phyloP scores from a whole-genome alignment of 805 yeast genomes.

The Starmera pachycereana region DNA sequence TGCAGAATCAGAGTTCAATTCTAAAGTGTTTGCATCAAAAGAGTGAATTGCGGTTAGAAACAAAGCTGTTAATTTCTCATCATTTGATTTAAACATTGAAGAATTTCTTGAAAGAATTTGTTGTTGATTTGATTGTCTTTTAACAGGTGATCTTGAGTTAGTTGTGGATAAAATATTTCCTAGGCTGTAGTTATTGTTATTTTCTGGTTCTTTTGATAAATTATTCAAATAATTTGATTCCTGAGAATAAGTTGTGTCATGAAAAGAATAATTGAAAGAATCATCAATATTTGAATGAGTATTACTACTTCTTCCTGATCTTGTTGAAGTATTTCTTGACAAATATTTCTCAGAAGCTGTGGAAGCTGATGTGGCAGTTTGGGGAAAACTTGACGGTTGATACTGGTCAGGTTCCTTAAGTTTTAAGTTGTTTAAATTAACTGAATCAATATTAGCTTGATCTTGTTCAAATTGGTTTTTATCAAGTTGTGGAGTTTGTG shows the following conservation, averaged over 20 bases:
- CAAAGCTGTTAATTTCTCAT: constrained; percentile 39
- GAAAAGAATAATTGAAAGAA: neutral
- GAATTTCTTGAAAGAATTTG: neutral
- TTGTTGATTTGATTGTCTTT: neutral
- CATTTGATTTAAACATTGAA: constrained; percentile 7
- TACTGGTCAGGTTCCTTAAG: too few species aligned
- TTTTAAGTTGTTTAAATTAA: too few species aligned
- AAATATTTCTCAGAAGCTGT: neutral
- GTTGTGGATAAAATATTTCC: constrained; percentile 1
- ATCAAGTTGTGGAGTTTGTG: too few species aligned
- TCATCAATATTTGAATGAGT: neutral
- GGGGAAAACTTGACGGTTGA: too few species aligned
- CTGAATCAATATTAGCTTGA: too few species aligned
- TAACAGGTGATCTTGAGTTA: neutral
- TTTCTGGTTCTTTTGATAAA: neutral
- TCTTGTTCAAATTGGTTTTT: too few species aligned
- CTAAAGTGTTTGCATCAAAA: constrained; percentile 47
- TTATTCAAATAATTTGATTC: neutral
- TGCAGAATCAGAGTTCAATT: constrained; percentile 55
- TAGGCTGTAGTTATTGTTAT: neutral
- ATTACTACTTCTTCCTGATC: too few species aligned
- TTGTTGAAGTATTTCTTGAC: too few species aligned
- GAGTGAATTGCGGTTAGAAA: constrained; percentile 50
- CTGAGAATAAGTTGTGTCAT: neutral
- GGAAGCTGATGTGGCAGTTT: neutral